Evolutionary conservation across 1,284 basidiomycete genomes (phyloP).

Genomic region (Tetrapyrgos nigripes): DNA sequence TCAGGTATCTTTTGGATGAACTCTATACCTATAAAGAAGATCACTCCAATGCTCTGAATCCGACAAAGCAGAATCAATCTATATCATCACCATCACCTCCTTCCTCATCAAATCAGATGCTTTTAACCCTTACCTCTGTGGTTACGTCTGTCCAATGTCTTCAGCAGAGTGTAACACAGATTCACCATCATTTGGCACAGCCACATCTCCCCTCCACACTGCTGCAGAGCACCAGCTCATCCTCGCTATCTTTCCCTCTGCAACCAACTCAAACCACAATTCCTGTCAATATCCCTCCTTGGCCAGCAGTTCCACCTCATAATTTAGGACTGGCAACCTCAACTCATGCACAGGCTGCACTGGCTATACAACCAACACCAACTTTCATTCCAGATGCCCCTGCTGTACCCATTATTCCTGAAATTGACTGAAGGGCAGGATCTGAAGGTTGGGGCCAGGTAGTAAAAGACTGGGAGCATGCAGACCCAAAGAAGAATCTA

Average conservation of each 20-base stretch:
- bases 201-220: no score
- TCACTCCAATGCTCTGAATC: conserved; percentile 14
- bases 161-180: no score
- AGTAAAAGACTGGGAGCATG: neutral
- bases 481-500: neutral
- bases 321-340: no score
- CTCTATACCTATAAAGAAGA: conserved; percentile 19
- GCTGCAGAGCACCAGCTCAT: no score
- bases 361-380: no score
- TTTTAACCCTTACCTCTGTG: neutral
- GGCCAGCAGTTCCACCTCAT: no score
- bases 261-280: no score
- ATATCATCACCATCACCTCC: neutral
- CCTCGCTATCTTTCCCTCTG: no score
- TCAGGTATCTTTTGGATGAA: conserved; percentile 26
- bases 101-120: neutral
- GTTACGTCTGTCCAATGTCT: no score
- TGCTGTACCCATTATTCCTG: neutral
- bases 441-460: neutral
- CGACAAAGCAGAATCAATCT: conserved; percentile 5
- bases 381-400: neutral
- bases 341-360: no score
- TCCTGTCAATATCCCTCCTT: no score
- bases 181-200: no score
- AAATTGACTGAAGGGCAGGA: neutral